A percentile compares a stretch with the other conserved stretches of the same genome.
phyloP scores from a whole-genome alignment of 768 basidiomycete species.

The Terana coerulea region DNA sequence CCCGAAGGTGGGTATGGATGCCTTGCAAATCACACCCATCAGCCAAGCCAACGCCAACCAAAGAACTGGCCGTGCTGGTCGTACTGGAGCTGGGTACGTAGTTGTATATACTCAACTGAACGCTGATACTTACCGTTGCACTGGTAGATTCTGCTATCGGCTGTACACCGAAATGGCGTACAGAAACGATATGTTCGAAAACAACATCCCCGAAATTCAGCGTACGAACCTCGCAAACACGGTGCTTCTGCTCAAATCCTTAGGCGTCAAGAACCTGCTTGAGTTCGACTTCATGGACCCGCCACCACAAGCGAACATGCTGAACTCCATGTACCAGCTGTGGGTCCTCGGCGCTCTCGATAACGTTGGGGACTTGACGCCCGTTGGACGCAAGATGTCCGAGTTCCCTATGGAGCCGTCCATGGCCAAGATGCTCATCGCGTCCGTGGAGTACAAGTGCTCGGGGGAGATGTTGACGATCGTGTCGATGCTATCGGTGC shows the following conservation, averaged over 20 bases:
- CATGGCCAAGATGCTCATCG: slow-evolving; percentile 98
- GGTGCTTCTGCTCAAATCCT: slow-evolving; percentile 87
- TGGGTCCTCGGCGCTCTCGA: slow-evolving; percentile 98
- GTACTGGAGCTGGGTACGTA: slow-evolving; percentile 89
- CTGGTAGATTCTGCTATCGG: slow-evolving; percentile 79
- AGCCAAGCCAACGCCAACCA: slow-evolving; percentile 98
- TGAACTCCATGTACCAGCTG: slow-evolving; percentile 99
- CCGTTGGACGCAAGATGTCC: slow-evolving; percentile 93
- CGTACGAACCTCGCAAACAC: slow-evolving; percentile 97
- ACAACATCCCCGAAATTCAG: slow-evolving; percentile 98
- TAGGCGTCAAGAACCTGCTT: slow-evolving; percentile 94
- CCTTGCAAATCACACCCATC: slow-evolving; percentile 97
- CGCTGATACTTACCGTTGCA: slow-evolving; percentile 12
- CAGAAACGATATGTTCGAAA: slow-evolving; percentile 92
- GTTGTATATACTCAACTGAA: too few relatives aligned
- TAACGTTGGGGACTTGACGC: slow-evolving; percentile 95
- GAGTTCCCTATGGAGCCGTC: slow-evolving; percentile 99
- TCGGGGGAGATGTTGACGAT: slow-evolving; percentile 97
- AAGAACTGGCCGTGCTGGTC: slow-evolving; percentile 91
- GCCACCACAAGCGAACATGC: slow-evolving; percentile 99
- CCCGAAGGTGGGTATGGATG: slow-evolving; percentile 99
- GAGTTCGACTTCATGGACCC: slow-evolving; percentile 99
- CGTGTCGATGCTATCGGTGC: slow-evolving; percentile 98
- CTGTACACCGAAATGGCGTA: slow-evolving; percentile 96
- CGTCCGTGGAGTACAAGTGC: slow-evolving; percentile 89